phyloP scores from a whole-genome alignment of 2,329 filamentous ascomycete species.

The Scorias spongiosa region DNA sequence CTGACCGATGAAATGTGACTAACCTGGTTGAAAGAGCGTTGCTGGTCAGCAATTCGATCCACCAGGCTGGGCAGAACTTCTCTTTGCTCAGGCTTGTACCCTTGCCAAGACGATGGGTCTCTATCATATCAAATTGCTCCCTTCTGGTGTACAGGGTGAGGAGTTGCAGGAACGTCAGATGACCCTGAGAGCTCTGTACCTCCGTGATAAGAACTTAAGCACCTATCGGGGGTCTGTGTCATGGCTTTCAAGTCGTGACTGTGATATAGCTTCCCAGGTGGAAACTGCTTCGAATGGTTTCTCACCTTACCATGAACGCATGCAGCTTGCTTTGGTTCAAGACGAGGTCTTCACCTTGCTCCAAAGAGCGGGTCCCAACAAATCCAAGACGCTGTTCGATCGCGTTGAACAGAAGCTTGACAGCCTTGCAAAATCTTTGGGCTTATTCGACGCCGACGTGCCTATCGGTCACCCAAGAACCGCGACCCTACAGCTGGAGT shows the following conservation, averaged over 20 bases:
- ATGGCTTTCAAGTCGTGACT: constrained; percentile 1
- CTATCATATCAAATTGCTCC: not conserved
- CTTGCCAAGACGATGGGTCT: constrained; percentile 2
- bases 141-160: not conserved
- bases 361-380: not conserved
- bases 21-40: constrained; percentile 1
- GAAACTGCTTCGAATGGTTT: not conserved
- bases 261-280: not conserved
- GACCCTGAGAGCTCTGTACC: constrained; percentile 1
- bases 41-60: constrained; percentile 2
- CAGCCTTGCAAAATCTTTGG: not conserved
- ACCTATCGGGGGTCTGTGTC: constrained; percentile 1
- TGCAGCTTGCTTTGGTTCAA: not conserved
- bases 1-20: too few relatives aligned
- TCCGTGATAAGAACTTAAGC: constrained; percentile 1
- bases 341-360: not conserved
- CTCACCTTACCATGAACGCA: not conserved
- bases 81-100: constrained; percentile 2
- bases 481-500: not conserved
- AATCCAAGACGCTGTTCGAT: not conserved
- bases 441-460: not conserved
- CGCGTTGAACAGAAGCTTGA: not conserved
- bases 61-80: constrained; percentile 1
- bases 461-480: not conserved
- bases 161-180: constrained; percentile 1